These are phyloP conservation scores for Hibiscus mutabilis DNA, from an alignment of 345 rosid species.

Conservation along the genomic window DNA sequence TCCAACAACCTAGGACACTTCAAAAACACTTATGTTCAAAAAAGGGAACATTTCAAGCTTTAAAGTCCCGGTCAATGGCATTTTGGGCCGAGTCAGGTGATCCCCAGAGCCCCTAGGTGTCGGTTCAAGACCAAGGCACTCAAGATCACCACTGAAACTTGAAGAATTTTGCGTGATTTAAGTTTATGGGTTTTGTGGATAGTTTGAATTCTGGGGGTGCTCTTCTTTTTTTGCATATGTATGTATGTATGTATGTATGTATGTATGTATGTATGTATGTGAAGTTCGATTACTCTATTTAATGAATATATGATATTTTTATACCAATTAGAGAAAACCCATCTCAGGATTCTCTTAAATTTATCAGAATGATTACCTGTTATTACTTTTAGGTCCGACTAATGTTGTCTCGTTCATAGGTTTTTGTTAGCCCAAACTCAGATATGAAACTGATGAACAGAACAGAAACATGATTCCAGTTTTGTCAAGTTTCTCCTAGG, in stretches of 20 bases:
- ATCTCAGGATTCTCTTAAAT: background rate
- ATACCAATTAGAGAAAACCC: background rate
- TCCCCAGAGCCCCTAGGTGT: conserved; percentile 71
- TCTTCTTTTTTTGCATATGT: background rate
- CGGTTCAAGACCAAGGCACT: conserved; percentile 70
- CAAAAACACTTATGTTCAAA: no score
- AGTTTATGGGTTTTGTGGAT: background rate
- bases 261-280: background rate
- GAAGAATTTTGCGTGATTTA: conserved; percentile 11
- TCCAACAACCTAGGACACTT: conserved; percentile 67
- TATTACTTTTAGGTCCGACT: background rate
- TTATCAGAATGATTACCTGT: background rate
- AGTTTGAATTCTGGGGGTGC: background rate
- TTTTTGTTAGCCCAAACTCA: background rate
- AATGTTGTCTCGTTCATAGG: background rate
- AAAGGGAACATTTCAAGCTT: no score
- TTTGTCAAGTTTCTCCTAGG: background rate
- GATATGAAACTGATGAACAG: background rate
- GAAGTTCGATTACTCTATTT: background rate
- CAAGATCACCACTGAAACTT: conserved; percentile 48
- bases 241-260: background rate
- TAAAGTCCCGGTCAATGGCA: conserved; percentile 63
- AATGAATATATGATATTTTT: background rate
- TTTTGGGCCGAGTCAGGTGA: conserved; percentile 79
- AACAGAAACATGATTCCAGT: background rate